Evolutionary conservation across 306 rosid species (phyloP), one percentile per base, ranked within the genome.

Genomic region (Cyclanthera cordifolia): DNA sequence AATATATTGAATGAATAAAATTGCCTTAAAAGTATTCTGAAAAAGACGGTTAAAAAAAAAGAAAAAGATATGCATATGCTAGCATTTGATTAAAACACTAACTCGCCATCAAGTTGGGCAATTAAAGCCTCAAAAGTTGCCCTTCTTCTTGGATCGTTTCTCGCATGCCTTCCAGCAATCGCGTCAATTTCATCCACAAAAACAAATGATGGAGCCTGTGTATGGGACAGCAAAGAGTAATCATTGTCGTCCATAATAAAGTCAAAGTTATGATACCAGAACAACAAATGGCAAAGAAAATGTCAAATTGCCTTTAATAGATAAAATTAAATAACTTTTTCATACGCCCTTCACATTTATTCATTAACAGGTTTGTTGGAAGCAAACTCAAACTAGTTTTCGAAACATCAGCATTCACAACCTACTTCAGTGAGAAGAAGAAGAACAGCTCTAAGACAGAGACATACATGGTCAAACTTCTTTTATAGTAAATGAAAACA

Each of bases 121-220:
- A 93, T 72, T 83, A 93, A 83, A 71, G 96, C 99, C 82, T 93
- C 99, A 83, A 93, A 93, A 24, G 95, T 87, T 77, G 90, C 95
- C 73, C 91, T 83, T 77, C 96, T 85, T 24, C 95, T 84, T 41
- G 96, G 99, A 85, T 93, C 96, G 75, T 83, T 82, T 75, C 90
- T 85, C 32, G 94, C 93, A 72, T 90, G 99, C 70, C 95, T 87
- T 82, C 96, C 99, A 58, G 99, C 99, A 80, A 93, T 87, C 67
- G 99, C 99, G 49, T 90, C 99, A 72, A 93, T 90, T 86, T 93
- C 99, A 90, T 93, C 95, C 50, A 93, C 96, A 79, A 93, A 93
- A 53, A 93, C 82, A 78, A 93, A 93, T 72, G 86, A 82, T 76
- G 99, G 99, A 76, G 96, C 99, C 96, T 90, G 74, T 76, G 76